These are phyloP conservation scores for Penicillium fuscoglaucum DNA, from an alignment of 2,329 filamentous ascomycete species.

Conservation along the genomic window DNA sequence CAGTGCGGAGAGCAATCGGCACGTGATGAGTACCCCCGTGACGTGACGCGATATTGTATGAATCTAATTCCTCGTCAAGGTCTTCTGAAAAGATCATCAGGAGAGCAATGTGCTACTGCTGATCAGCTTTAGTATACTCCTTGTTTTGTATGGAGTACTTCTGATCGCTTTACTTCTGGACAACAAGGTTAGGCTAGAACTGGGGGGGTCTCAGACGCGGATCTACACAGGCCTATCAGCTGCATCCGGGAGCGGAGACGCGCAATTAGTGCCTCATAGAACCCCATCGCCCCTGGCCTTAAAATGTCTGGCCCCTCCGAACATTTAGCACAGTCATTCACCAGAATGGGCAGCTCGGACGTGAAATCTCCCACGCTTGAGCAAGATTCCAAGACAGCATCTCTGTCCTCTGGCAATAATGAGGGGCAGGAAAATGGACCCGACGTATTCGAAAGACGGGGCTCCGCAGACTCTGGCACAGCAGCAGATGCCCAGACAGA, in stretches of 20 bases:
- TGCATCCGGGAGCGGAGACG: conserved; percentile 24
- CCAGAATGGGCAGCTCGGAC: conserved; percentile 34
- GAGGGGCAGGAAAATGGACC: conserved; percentile 29
- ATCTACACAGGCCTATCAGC: conserved; percentile 34
- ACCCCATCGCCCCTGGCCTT: conserved; percentile 27
- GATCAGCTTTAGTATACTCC: not conserved
- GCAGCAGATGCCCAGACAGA: conserved; percentile 34
- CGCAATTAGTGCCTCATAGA: conserved; percentile 25
- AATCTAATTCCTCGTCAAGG: not conserved
- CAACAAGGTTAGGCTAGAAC: not conserved
- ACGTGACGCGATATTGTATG: conserved; percentile 15
- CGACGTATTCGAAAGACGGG: conserved; percentile 49
- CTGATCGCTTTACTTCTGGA: not conserved
- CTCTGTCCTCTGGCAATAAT: conserved; percentile 22
- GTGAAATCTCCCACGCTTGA: conserved; percentile 24
- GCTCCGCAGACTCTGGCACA: conserved; percentile 34
- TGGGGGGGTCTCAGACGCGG: conserved; percentile 18
- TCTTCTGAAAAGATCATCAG: not conserved
- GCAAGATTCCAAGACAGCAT: conserved; percentile 25
- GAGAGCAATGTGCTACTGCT: not conserved
- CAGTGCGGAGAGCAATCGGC: conserved; percentile 24
- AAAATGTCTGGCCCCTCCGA: conserved; percentile 26
- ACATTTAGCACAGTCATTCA: conserved; percentile 34
- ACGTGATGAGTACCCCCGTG: conserved; percentile 21
- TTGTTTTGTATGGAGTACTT: not conserved